Base-by-base conservation (phyloP, 2,329 filamentous ascomycete genomes). In the Periconia sp. region DNA sequence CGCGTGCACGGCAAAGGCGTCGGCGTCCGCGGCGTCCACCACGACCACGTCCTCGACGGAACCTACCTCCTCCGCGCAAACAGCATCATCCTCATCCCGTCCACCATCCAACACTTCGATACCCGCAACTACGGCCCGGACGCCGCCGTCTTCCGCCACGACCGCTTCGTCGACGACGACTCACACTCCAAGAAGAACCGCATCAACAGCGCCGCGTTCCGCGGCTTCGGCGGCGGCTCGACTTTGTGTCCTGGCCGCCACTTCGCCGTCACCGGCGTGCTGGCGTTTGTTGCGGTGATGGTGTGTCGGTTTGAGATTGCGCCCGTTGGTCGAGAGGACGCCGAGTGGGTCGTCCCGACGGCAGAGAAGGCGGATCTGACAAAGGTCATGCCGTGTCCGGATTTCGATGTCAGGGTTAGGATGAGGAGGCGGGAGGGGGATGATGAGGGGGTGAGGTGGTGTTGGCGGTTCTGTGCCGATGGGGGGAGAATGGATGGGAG, bases 171-270 rank as follows among this genome's bases (percentile, higher is more conserved):
- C 3, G 41, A 42, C 27, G 52, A 51, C 20, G 31, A 50, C 3
- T 20, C n/a, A n/a, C n/a, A n/a, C n/a, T n/a, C n/a, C n/a, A n/a
- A n/a, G 33, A 19, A 7, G 13, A 27, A 27, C 3, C 45, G 46
- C 1, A 37, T 47, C 15, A 58, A 51, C 45, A 55, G 56, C 14
- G 55, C 58, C 1, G 59, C 64, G 0, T 70, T 68, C 40, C 50
- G 68, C 10, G 58, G 52, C 0, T 72, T 72, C 54, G 69, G 70
- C 8, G 66, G 69, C 6, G 68, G 68, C 1, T 52, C 52, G 2
- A 66, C 57, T 2, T 40, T 72, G 1, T 74, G 71, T 53, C 71
- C 71, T 0, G 71, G 70, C 1, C 60, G 69, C 5, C 67, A 73
- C 48, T 74, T 74, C 48, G 70, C 69, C 0, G 65, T 43, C 6